Base-by-base conservation (phyloP, 179 eudicot species). In the Vitellaria paradoxa region DNA sequence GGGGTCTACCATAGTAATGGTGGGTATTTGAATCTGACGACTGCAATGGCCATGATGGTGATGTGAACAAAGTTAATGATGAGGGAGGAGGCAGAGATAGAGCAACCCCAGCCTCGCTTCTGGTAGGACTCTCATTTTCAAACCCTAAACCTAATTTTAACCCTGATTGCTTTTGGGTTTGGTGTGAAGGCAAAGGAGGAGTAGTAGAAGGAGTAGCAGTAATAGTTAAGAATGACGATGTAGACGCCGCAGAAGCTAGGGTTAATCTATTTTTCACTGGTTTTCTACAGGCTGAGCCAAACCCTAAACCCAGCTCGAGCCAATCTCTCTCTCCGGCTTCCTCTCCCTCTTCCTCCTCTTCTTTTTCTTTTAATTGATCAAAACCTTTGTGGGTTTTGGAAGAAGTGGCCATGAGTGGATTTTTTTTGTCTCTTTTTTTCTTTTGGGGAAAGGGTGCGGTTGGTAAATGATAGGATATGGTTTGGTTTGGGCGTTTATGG, bases 401-500 rank as follows among this genome's bases (percentile, higher is more conserved):
- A 42, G 70, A 37, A 66, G 70, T 42, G 23, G 70, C 70, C 70
- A 66, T 66, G 52, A 66, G 4, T 40, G 21, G 14, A 12, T 26
- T 14, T 18, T 55, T 45, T 21, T 49, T 30, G 1, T 30, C 37
- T 30, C 37, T 30, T 30, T 2, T 30, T 5, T 40, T 13, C n/a
- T 37, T 37, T 37, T 37, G 42, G 15, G 12, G 9, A 15, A 21
- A 10, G 26, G 12, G 17, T 49, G 15, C 46, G 55, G 24, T 70
- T 15, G 17, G 23, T 37, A 47, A 23, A 70, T 24, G 21, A 6
- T 7, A 10, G 30, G 15, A 21, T 20, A 53, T 37, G 59, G 59
- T 70, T 50, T 53, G 59, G 74, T 70, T 70, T 50, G 59, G 59
- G 24, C 59, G 60, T 70, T 49, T 70, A 70, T 49, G 74, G 40